Evolutionary conservation across 2,329 filamentous ascomycete genomes (phyloP).

Genomic region (Neonectria sp.): DNA sequence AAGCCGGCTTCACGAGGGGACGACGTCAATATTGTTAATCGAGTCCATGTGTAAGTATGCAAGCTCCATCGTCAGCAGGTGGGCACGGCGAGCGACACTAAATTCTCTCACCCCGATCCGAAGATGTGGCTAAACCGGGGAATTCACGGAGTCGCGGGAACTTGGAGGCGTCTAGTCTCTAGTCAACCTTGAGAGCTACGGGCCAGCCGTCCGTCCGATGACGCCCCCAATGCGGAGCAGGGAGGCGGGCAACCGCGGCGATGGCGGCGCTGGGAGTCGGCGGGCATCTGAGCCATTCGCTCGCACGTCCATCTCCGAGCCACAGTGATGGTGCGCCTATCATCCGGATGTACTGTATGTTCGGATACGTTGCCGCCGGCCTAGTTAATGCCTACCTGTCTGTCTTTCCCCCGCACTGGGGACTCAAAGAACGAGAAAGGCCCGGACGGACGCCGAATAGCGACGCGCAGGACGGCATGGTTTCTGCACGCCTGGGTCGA

Average conservation of each 20-base stretch:
- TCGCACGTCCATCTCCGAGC: neutral
- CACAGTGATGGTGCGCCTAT: too few species aligned
- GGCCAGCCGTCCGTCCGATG: constrained; percentile 20
- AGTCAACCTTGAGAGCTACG: constrained; percentile 23
- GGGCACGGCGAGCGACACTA: neutral
- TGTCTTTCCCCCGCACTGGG: neutral
- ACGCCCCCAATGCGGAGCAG: constrained; percentile 23
- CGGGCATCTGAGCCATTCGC: neutral
- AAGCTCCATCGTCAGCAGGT: neutral
- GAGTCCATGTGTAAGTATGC: neutral
- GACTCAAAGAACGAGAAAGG: constrained; percentile 20
- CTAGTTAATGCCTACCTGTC: too few species aligned
- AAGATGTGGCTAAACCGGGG: constrained; percentile 7
- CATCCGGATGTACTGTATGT: too few species aligned
- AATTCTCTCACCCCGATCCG: neutral
- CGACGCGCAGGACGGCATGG: constrained; percentile 29
- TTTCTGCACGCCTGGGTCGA: neutral
- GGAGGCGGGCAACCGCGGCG: constrained; percentile 9
- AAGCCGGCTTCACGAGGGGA: neutral
- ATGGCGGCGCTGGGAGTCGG: neutral
- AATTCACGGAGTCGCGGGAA: constrained; percentile 24
- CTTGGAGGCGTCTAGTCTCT: neutral
- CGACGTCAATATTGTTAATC: neutral
- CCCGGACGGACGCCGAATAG: constrained; percentile 46
- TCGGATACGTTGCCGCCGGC: neutral